Conservation (phyloP, 495 filamentous ascomycete genomes). For the Neurospora tetrasperma region DNA sequence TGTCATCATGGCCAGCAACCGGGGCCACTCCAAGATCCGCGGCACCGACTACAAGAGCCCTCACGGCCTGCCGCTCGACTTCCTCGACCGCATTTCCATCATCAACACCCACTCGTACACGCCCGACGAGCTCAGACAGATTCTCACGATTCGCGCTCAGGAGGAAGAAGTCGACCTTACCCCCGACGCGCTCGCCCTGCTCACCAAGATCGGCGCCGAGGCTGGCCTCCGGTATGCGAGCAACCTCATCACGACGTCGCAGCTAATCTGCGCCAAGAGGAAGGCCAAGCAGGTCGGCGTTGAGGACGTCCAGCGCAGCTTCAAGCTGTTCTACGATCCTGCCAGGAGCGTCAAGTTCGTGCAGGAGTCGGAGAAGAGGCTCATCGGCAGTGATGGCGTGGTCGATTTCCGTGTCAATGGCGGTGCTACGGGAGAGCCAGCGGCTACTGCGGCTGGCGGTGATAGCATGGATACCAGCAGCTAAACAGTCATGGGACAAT, state of each 20-base stretch:
- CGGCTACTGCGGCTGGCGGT: conserved; percentile 22
- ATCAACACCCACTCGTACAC: conserved; percentile 90
- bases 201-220: conserved; percentile 93
- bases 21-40: conserved; percentile 82
- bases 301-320: conserved; percentile 86
- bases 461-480: conserved; percentile 71
- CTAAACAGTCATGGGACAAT: conserved; percentile 11
- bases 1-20: conserved; percentile 99
- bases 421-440: conserved; percentile 5
- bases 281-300: conserved; percentile 68
- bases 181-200: conserved; percentile 75
- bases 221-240: conserved; percentile 86
- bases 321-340: conserved; percentile 86
- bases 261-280: conserved; percentile 69
- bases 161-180: conserved; percentile 93
- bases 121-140: conserved; percentile 77
- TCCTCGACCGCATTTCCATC: conserved; percentile 92
- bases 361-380: conserved; percentile 76
- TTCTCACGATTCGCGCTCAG: conserved; percentile 79
- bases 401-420: conserved; percentile 66
- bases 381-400: conserved; percentile 76
- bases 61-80: conserved; percentile 89
- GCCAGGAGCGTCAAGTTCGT: conserved; percentile 83
- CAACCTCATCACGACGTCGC: conserved; percentile 89
- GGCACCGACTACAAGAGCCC: conserved; percentile 87